Conservation (phyloP, 768 basidiomycete genomes). For the Mycena galopus region DNA sequence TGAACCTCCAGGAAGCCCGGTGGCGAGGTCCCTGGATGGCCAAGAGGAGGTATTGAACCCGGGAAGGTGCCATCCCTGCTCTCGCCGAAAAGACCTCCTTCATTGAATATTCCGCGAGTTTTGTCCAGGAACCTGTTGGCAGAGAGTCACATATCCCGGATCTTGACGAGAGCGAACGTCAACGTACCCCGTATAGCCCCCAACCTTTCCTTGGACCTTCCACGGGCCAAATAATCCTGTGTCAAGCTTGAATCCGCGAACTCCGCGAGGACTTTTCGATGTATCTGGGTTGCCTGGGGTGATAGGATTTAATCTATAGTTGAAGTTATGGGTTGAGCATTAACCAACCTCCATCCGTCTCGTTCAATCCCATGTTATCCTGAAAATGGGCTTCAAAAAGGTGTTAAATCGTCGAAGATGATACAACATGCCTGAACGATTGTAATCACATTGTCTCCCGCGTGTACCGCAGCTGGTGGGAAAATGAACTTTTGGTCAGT, state of each 20-base stretch:
- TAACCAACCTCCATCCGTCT: conserved; percentile 62
- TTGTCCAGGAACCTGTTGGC: conserved; percentile 80
- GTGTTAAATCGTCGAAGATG: too few species aligned
- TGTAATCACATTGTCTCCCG: conserved; percentile 82
- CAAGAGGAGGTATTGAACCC: conserved; percentile 76
- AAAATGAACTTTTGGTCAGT: conserved; percentile 77
- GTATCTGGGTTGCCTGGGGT: conserved; percentile 58
- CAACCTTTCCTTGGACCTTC: conserved; percentile 83
- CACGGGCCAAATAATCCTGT: conserved; percentile 70
- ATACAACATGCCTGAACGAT: conserved; percentile 71
- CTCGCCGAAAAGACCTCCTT: conserved; percentile 81
- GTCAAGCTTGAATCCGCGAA: conserved; percentile 82
- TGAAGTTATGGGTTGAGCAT: not conserved
- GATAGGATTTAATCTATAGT: not conserved
- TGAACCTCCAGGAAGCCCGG: conserved; percentile 66
- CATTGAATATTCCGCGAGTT: conserved; percentile 76
- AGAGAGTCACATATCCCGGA: not conserved
- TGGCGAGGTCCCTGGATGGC: conserved; percentile 65
- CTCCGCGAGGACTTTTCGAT: conserved; percentile 81
- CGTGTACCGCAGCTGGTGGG: conserved; percentile 64
- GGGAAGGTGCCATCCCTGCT: conserved; percentile 83
- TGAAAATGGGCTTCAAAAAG: conserved; percentile 37
- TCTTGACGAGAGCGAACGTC: conserved; percentile 18
- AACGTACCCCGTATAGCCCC: conserved; percentile 74
- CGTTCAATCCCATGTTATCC: conserved; percentile 87